Percentiles rank a stretch among this genome's conserved stretches.
These are phyloP conservation scores for Candolleomyces aberdarensis DNA, from an alignment of 768 basidiomycete genomes.

Conservation along the genomic window DNA sequence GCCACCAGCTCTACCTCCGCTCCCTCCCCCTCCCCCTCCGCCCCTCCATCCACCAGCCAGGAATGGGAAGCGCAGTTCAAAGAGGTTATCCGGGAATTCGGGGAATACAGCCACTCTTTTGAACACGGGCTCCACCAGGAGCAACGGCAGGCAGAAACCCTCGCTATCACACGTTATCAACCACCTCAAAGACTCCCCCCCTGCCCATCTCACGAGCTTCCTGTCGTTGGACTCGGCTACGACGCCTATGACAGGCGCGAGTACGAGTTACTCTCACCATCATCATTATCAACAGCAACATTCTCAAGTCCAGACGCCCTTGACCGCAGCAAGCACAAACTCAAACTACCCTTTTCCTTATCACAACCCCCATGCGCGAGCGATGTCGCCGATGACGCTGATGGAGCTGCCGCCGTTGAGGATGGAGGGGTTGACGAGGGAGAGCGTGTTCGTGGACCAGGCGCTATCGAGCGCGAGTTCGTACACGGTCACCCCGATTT, in stretches of 20 bases:
- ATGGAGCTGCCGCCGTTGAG: background rate
- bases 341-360: background rate
- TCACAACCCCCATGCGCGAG: background rate
- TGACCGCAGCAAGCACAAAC: background rate
- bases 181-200: background rate
- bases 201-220: background rate
- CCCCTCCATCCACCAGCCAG: too few relatives aligned
- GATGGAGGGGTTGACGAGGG: background rate
- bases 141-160: background rate
- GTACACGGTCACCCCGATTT: background rate
- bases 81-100: background rate
- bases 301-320: background rate
- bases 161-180: background rate
- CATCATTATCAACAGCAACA: background rate
- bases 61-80: background rate
- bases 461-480: background rate
- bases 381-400: background rate
- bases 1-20: too few relatives aligned
- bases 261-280: background rate
- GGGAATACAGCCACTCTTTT: background rate
- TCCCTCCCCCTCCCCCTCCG: too few relatives aligned
- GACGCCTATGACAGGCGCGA: background rate
- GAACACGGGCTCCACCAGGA: background rate
- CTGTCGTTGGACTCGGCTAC: background rate
- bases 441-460: background rate